Base-by-base conservation (phyloP, 495 filamentous ascomycete genomes). In the Penicillium malachiteum region DNA sequence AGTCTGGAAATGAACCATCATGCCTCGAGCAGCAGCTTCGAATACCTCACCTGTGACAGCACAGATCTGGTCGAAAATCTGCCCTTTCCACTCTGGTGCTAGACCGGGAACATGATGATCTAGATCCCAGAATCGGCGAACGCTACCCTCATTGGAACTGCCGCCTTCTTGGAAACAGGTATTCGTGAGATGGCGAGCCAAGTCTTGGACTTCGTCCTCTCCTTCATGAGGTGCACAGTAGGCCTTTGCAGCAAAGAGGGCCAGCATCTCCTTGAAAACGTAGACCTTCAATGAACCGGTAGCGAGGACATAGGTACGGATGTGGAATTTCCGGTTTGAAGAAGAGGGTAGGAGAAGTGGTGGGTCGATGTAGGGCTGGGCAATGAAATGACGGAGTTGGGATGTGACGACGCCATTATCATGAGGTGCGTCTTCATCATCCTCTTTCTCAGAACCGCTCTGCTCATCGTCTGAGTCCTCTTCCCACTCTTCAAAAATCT, bases 351-450 rank as follows among this genome's bases (percentile, higher is more conserved):
- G 77, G 3, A 97, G 79, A 4, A 98, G 83, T 2, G 93, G 92
- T 4, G 87, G 89, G 68, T 95, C 83, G 67, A 97, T 92, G 70
- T 98, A 98, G n/a, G 90, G 87, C 70, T 98, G 94, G 3, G 87
- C 90, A 67, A 96, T 82, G 76, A 98, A 98, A 71, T 97, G 92
- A 60, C 94, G 89, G 53, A 98, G 86, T 56, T 97, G 93, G 8
- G 88, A 92, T 9, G 92, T 90, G 44, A 91, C 84, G 48, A 96
- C 86, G 39, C 81, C 79, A 26, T 69, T 63, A 32, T 68, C 62
- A n/a, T 70, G 59, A 10, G 69, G 55, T 16, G 58, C 63, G 13
- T 62, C 70, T 0, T 70, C 65, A 4, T 66, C 64, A 6, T 76
- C 74, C 17, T 74, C 77, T 5, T 57, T 49, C 37, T 76, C 69